Base-by-base conservation (phyloP, 805 yeast species). In the Metschnikowia proteae region DNA sequence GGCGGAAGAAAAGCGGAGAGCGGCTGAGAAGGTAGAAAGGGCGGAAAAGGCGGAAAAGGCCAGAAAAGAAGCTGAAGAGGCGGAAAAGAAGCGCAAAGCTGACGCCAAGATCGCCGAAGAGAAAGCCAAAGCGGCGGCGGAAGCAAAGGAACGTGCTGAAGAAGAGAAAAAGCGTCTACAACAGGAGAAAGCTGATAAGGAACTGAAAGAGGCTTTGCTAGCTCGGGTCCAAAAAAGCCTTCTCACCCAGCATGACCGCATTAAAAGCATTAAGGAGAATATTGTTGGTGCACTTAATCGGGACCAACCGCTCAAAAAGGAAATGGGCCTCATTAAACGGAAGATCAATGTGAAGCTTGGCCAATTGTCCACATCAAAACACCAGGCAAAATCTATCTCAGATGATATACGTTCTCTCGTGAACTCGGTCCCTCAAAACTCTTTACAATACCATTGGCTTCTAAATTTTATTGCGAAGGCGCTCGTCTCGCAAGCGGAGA, bases 281-380 rank as follows among this genome's bases (percentile, higher is more conserved):
- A 74, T 91, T 10, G 82, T 82, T 3, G 75, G 70, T 9, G 79
- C 80, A 7, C 75, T 89, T 30, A 62, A 65, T n/a, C 53, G 55
- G 10, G 74, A 83, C 56, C 76, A 78, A 27, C 78, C 71, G 29
- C 60, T 79, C 33, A 84, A 83, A 57, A 79, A 77, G 42, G 61
- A 65, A n/a, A 75, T 83, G 32, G 74, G 78, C 17, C 75, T 76
- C n/a, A 76, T 82, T 47, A 85, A 84, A 60, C 73, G 97, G 43
- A 82, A 83, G 58, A 81, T 94, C 56, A 88, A 88, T 60, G 94
- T 97, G 5, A 86, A 85, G 61, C 82, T 94, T 56, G 98, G 99
- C 9, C 98, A 94, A 68, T 72, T 94, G 51, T 89, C 97, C 1
- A 84, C 82, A 60, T 82, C 90, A 46, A 66, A 62, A 46, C 40